Evolutionary conservation across 805 yeast genomes (phyloP), one percentile per base, ranked within the genome.

Genomic region (Isabelozyma rhagii): DNA sequence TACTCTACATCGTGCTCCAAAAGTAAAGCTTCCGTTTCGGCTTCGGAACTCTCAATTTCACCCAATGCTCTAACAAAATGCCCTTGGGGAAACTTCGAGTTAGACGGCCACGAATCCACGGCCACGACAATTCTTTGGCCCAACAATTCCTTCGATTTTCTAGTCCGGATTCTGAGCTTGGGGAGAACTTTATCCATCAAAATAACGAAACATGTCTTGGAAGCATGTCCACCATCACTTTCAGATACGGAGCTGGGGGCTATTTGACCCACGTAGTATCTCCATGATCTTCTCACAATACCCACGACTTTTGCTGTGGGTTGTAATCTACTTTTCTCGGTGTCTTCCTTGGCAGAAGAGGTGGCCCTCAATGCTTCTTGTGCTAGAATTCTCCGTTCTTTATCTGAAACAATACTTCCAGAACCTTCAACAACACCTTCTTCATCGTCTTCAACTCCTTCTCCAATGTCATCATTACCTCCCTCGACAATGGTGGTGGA

Each of bases 221-320:
- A 78, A 8, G 96, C 82, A 55, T 86, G 84, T 13, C 88, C 80
- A 10, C 52, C 44, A 44, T 77, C 78, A 47, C 81, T 82, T 5
- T 64, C 66, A 17, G 75, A 67, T 1, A 87, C 86, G 2, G 96
- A 85, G 38, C 84, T 78, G 41, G 90, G 86, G 2, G 93, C 85
- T 53, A 94, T 78, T 66, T 92, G 97, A 11, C 99, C 99, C 39
- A 94, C 99, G 62, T 92, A 94, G 56, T 85, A 84, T 66, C 99
- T 81, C 99, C 99, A 94, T 53, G 93, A 89, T 68, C 99, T 81
- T 69, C 89, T 86, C 41, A 84, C 74, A 25, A 94, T 80, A 28
- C 96, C 96, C 10, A 94, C 97, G 36, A 94, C 87, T 56, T 83
- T 82, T 2, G 96, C 98, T 0, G 99, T 93, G n/a, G 98, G 99